Conservation (phyloP, 2,329 filamentous ascomycete species). For the Biscogniauxia mediterranea region DNA sequence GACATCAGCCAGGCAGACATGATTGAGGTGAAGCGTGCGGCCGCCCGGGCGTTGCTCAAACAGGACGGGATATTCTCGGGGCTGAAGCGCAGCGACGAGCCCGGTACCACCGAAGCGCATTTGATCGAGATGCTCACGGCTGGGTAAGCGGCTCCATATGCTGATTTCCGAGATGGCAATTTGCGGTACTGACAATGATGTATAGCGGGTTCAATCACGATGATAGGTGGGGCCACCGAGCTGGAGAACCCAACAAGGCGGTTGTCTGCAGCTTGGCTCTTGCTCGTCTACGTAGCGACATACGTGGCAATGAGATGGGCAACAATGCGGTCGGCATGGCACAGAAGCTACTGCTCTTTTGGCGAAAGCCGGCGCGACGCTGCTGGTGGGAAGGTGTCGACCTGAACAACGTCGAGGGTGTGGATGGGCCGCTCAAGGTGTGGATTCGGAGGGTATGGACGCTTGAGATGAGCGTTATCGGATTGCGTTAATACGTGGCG, state of each 20-base stretch:
- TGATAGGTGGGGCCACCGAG: slow-evolving; percentile 92
- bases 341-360: slow-evolving; percentile 95
- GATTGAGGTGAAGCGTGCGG: slow-evolving; percentile 93
- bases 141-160: slow-evolving; percentile 61
- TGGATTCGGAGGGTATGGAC: slow-evolving; percentile 99
- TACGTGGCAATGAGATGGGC: slow-evolving; percentile 73
- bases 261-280: slow-evolving; percentile 96
- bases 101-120: slow-evolving; percentile 95
- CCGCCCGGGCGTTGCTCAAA: slow-evolving; percentile 78
- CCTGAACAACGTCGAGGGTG: slow-evolving; percentile 82
- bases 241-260: slow-evolving; percentile 97
- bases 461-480: slow-evolving; percentile 95
- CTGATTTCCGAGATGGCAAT: neutral
- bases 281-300: slow-evolving; percentile 88
- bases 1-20: slow-evolving; percentile 87
- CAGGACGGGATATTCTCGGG: slow-evolving; percentile 97
- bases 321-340: slow-evolving; percentile 92
- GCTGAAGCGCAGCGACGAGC: slow-evolving; percentile 89
- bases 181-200: slow-evolving; percentile 15
- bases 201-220: slow-evolving; percentile 95
- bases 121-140: slow-evolving; percentile 99
- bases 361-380: slow-evolving; percentile 91
- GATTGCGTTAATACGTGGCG: slow-evolving; percentile 58
- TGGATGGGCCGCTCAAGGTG: slow-evolving; percentile 90
- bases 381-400: slow-evolving; percentile 99